Evolutionary conservation across 2,329 filamentous ascomycete species (phyloP), one percentile per base, ranked within the genome.

Genomic region (Tolypocladium sp.): DNA sequence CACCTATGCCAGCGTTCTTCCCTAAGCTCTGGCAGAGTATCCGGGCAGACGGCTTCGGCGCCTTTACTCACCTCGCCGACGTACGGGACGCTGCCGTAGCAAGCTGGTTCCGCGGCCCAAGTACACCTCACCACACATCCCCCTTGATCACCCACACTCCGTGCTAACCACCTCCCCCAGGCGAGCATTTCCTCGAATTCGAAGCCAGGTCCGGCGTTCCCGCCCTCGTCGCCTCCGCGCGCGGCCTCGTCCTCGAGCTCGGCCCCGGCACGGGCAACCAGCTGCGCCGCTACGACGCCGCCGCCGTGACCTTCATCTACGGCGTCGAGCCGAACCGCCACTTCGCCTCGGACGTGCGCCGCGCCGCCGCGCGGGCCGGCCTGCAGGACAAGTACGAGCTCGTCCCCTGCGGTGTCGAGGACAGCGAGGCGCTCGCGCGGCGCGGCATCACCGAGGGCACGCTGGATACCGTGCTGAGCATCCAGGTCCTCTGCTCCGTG

Each of bases 251-350:
- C 53, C 72, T 79, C 40, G 77, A 80, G 60, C 68, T 78, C 1
- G 77, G 77, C 25, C 75, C 77, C 4, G 76, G 76, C 3, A 61
- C 70, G 51, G 77, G 77, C 37, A 78, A 76, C 61, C 76, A 79
- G 61, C 70, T 79, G 15, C 69, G 70, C 27, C 70, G 71, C 38
- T 78, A 70, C 61, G 68, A 74, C 63, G 22, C 63, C 9, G 62
- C 63, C 22, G 63, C 64, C 22, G 63, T 79, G 22, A 64, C 67
- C 1, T 64, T 63, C 30, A 56, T 78, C 20, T 76, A 76, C 60
- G 76, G 69, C 41, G 65, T 79, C 54, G 77, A 79, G 58, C 73
- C 73, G 13, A 79, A 78, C 63, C 59, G 63, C 2, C 58, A 66
- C 49, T 76, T 72, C 52, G 60, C 63, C 53, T 64, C 67, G 1